Evolutionary conservation across 1,139 yeast species (phyloP).

Genomic region (Hyphopichia fennica): DNA sequence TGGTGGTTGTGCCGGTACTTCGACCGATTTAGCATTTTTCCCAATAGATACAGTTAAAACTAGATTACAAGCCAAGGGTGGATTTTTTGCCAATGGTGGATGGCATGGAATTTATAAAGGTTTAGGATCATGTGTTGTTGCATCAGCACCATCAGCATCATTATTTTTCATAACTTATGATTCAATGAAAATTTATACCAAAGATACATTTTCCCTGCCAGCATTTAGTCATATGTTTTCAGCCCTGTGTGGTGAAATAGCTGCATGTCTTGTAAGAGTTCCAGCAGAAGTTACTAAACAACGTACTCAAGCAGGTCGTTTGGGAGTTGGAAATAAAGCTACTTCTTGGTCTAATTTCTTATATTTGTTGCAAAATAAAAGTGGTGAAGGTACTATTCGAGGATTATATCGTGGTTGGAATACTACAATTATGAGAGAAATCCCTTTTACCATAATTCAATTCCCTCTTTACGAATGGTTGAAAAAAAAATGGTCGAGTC

Average conservation of each 20-base stretch:
- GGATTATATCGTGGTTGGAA: slow-evolving; percentile 94
- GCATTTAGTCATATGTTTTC: slow-evolving; percentile 73
- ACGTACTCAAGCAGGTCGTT: slow-evolving; percentile 73
- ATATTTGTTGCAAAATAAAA: slow-evolving; percentile 53
- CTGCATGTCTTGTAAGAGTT: slow-evolving; percentile 91
- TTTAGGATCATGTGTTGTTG: slow-evolving; percentile 88
- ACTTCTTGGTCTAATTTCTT: slow-evolving; percentile 67
- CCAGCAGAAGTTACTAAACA: slow-evolving; percentile 98
- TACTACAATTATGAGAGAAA: slow-evolving; percentile 89
- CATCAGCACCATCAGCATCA: slow-evolving; percentile 93
- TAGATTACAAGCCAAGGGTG: slow-evolving; percentile 91
- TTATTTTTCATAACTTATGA: slow-evolving; percentile 90
- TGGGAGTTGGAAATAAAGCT: slow-evolving; percentile 49
- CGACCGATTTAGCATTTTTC: slow-evolving; percentile 90
- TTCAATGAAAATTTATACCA: slow-evolving; percentile 58
- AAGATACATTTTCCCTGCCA: slow-evolving; percentile 35
- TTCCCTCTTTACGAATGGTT: slow-evolving; percentile 89
- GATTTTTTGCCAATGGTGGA: slow-evolving; percentile 90
- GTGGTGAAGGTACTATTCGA: slow-evolving; percentile 74
- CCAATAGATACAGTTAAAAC: slow-evolving; percentile 96
- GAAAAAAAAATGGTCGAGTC: slow-evolving; percentile 52
- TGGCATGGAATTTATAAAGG: slow-evolving; percentile 90
- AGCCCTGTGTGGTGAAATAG: slow-evolving; percentile 87
- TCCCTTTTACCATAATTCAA: slow-evolving; percentile 93
- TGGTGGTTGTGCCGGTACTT: slow-evolving; percentile 96